phyloP scores from a whole-genome alignment of 129 eudicot species.

The Dittrichia graveolens region DNA sequence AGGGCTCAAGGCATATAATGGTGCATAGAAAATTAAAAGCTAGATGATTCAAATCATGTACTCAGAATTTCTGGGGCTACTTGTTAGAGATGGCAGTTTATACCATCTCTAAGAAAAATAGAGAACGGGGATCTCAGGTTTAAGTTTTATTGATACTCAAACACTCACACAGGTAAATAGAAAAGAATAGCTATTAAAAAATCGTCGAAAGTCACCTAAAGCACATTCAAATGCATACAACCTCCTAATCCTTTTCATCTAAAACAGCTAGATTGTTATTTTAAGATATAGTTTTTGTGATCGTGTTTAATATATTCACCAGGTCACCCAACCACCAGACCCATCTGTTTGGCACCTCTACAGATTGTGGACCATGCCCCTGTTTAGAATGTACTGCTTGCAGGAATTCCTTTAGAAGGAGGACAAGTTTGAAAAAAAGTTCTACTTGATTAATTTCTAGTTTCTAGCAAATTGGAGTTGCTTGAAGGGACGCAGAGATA shows the following conservation, averaged over 20 bases:
- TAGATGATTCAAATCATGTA: slow-evolving; percentile 12
- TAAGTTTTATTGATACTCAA: background rate
- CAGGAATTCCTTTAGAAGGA: no score
- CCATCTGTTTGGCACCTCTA: no score
- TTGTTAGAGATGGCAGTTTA: background rate
- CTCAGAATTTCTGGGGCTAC: background rate
- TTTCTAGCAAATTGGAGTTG: background rate
- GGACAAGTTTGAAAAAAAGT: background rate
- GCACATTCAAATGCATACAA: background rate
- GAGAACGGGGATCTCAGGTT: background rate
- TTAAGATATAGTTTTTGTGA: background rate
- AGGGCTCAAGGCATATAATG: slow-evolving; percentile 2
- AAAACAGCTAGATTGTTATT: background rate
- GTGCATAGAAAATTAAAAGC: background rate
- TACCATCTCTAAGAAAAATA: background rate
- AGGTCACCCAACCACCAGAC: no score
- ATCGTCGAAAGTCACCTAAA: background rate
- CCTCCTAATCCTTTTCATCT: background rate
- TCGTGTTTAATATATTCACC: background rate
- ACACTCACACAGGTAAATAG: background rate
- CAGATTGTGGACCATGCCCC: background rate
- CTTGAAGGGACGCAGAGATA: background rate
- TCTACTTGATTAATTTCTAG: background rate
- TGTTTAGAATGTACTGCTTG: no score
- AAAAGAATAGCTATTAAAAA: background rate